Evolutionary conservation across 2,329 filamentous ascomycete species (phyloP).

Genomic region (Colletotrichum sp.): DNA sequence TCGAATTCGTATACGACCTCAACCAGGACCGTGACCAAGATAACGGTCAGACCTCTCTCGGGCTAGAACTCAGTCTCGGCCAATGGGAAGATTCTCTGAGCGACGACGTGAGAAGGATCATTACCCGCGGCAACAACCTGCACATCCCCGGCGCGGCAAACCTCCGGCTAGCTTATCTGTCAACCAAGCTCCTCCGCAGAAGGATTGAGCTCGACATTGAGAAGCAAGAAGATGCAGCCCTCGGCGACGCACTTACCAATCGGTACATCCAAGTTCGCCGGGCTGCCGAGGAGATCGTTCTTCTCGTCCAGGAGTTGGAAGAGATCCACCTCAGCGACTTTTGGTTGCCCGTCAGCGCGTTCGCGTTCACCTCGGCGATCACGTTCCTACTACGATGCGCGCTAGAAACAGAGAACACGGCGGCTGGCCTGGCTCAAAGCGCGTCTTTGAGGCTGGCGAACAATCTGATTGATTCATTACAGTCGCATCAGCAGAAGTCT

Average conservation of each 20-base stretch:
- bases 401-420: constrained; percentile 45
- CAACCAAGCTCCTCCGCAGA: constrained; percentile 49
- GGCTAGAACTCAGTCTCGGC: constrained; percentile 42
- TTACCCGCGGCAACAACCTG: constrained; percentile 46
- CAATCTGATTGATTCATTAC: constrained; percentile 45
- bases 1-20: constrained; percentile 24
- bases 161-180: constrained; percentile 55
- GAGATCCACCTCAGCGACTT: constrained; percentile 50
- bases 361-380: constrained; percentile 51
- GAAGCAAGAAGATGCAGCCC: constrained; percentile 27
- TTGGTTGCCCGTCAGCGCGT: constrained; percentile 54
- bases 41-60: constrained; percentile 22
- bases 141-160: constrained; percentile 52
- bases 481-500: constrained; percentile 36
- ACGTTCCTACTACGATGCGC: constrained; percentile 55
- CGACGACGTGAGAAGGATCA: constrained; percentile 40
- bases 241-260: constrained; percentile 3
- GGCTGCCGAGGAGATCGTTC: constrained; percentile 53
- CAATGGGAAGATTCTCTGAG: constrained; percentile 49
- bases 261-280: constrained; percentile 45
- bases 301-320: constrained; percentile 50
- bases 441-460: constrained; percentile 46
- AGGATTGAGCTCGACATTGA: constrained; percentile 50
- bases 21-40: not conserved
- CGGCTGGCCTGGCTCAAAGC: constrained; percentile 37